These are phyloP conservation scores for Kluyveromyces marxianus DNA, from an alignment of 1,139 yeast genomes.

Conservation along the genomic window DNA sequence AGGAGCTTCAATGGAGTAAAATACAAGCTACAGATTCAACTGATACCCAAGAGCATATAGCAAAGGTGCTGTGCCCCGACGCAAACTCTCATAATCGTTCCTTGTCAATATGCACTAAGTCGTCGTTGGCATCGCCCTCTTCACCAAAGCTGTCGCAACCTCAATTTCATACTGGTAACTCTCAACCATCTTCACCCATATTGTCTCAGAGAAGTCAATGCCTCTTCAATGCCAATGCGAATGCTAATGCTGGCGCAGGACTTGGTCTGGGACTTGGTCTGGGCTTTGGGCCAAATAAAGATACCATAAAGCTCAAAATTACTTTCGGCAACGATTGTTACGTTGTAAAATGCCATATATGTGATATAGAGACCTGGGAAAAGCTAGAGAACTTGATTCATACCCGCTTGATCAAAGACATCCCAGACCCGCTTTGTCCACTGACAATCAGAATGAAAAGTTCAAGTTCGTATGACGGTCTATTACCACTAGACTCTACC, in stretches of 20 bases:
- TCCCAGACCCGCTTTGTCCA: conserved; percentile 3
- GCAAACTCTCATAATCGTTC: not conserved
- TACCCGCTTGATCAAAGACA: not conserved
- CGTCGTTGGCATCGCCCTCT: not conserved
- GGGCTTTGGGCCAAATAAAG: not conserved
- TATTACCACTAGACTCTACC: not conserved
- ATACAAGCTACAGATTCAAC: not conserved
- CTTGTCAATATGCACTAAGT: not conserved
- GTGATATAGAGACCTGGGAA: conserved; percentile 4
- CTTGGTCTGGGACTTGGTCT: not conserved
- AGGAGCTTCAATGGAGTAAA: not conserved
- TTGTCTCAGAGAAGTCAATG: not conserved
- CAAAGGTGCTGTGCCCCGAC: not conserved
- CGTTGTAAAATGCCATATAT: conserved; percentile 7
- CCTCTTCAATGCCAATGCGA: too few relatives aligned
- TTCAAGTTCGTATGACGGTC: not conserved
- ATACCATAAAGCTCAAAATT: conserved; percentile 8
- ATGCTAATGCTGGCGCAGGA: too few relatives aligned
- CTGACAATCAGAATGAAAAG: not conserved
- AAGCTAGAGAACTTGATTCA: not conserved
- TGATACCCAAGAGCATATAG: not conserved
- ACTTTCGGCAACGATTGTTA: conserved; percentile 8
- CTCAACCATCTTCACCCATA: conserved; percentile 2
- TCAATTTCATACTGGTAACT: not conserved
- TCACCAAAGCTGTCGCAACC: not conserved